Base-by-base conservation (phyloP, 2,329 filamentous ascomycete genomes). In the Colletotrichum sp. region DNA sequence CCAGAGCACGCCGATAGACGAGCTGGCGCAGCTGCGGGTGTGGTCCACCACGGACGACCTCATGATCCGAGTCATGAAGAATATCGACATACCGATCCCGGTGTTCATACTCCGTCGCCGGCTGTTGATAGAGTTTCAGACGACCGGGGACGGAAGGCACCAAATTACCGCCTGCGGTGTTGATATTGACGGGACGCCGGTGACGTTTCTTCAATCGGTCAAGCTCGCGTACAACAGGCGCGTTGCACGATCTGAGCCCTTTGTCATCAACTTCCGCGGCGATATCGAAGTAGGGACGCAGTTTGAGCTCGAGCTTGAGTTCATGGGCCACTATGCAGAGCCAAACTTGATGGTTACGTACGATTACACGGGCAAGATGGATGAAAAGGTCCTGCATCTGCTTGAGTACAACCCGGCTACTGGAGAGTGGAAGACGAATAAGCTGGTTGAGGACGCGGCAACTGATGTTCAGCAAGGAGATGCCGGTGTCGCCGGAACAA, bases 281-380 rank as follows among this genome's bases (percentile, higher is more conserved):
- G 76, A 76, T 1, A 62, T 83, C 2, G 78, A 79, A 5, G 26
- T 62, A 1, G 82, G 78, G 0, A 76, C 78, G 5, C 34, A 79
- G 5, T 66, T 87, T 24, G 83, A 81, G n/a, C 77, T 88, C 1
- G 83, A 86, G 26, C 78, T 88, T 5, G 84, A 88, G 76, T 88
- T 88, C 12, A 88, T 88, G 85, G 86, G 87, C 0, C 83, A 88
- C 67, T 88, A 88, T 34, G 82, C 82, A 3, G 87, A 88, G 76
- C 86, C 86, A 0, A 85, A 84, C 48, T 64, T 88, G 43, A 81
- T 83, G 65, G 66, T 82, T 2, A 56, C 34, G 6, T 79, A 81
- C 62, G 67, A 71, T 18, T 79, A 79, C 28, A 58, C 60, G 1
- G 75, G 52, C 5, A 73, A 78, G 3, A 56, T 62, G 3, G 76